Conservation (phyloP, 106 monocot genomes). For the Platanthera guangdongensis region DNA sequence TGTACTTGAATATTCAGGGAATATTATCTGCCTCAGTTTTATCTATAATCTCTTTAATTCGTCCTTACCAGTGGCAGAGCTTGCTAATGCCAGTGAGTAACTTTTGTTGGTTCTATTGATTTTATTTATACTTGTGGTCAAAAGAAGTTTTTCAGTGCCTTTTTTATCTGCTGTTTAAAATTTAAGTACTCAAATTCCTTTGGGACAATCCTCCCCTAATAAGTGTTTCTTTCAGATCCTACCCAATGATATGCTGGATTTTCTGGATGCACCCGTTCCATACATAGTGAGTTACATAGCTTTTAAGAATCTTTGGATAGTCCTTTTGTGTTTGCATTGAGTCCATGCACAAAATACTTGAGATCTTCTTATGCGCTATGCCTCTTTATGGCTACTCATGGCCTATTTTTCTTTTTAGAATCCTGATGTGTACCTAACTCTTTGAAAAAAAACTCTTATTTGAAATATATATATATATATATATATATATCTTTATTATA, state of each 20-base stretch:
- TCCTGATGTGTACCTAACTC: not conserved
- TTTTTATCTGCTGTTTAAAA: not conserved
- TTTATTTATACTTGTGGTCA: not conserved
- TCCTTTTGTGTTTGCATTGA: not conserved
- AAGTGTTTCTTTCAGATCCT: conserved; percentile 44
- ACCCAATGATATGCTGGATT: conserved; percentile 92
- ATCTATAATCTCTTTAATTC: conserved; percentile 79
- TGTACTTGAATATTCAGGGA: conserved; percentile 46
- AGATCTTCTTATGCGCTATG: not conserved
- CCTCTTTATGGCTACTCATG: not conserved
- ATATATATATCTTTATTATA: no score
- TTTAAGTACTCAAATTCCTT: not conserved
- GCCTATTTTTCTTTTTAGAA: not conserved
- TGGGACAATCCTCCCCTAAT: not conserved
- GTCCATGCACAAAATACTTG: not conserved
- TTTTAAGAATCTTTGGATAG: not conserved
- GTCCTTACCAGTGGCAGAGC: conserved; percentile 97
- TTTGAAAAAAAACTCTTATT: no score
- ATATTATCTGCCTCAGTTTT: conserved; percentile 84
- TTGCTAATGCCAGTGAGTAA: conserved; percentile 85
- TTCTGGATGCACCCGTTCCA: conserved; percentile 99
- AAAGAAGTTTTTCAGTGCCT: not conserved
- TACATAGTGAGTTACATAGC: conserved; percentile 65
- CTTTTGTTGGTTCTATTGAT: not conserved
- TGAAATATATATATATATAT: no score